Evolutionary conservation across 2,329 filamentous ascomycete genomes (phyloP).

Genomic region (Scytalidium lignicola): DNA sequence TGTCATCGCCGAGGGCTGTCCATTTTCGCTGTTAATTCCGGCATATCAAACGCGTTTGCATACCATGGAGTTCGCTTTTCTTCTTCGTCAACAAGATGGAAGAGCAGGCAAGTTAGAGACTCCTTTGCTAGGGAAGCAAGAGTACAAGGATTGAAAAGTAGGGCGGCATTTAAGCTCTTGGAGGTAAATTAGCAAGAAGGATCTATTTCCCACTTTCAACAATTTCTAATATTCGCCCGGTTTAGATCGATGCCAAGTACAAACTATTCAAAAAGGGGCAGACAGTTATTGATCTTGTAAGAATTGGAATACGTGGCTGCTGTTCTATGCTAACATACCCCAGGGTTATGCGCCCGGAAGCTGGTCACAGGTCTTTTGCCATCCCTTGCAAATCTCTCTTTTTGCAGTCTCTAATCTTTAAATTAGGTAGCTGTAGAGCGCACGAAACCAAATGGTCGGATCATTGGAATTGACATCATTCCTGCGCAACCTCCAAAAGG

Average conservation of each 20-base stretch:
- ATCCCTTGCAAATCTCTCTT: neutral
- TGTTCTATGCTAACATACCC: slow-evolving; percentile 5
- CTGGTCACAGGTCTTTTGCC: slow-evolving; percentile 57
- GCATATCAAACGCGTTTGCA: neutral
- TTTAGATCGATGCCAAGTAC: slow-evolving; percentile 76
- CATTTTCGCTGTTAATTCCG: neutral
- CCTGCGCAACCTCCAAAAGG: slow-evolving; percentile 86
- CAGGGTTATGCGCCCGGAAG: slow-evolving; percentile 73
- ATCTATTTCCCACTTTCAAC: too few relatives aligned
- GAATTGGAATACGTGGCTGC: slow-evolving; percentile 14
- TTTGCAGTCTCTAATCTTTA: slow-evolving; percentile 1
- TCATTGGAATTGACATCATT: slow-evolving; percentile 91
- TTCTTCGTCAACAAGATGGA: slow-evolving; percentile 74
- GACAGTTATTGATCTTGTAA: slow-evolving; percentile 83
- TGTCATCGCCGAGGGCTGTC: neutral
- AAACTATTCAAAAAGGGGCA: slow-evolving; percentile 73
- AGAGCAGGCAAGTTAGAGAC: slow-evolving; percentile 71
- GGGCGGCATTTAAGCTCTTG: slow-evolving; percentile 88
- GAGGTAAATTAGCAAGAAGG: slow-evolving; percentile 49
- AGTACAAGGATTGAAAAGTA: slow-evolving; percentile 76
- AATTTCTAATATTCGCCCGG: neutral
- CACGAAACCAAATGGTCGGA: slow-evolving; percentile 69
- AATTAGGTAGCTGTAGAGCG: slow-evolving; percentile 71
- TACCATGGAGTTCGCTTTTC: slow-evolving; percentile 10
- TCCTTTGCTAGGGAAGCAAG: slow-evolving; percentile 68